Evolutionary conservation across 108 stramenopile species (phyloP), one percentile per base, ranked within the genome.

Genomic region (Nitzschia sp.): DNA sequence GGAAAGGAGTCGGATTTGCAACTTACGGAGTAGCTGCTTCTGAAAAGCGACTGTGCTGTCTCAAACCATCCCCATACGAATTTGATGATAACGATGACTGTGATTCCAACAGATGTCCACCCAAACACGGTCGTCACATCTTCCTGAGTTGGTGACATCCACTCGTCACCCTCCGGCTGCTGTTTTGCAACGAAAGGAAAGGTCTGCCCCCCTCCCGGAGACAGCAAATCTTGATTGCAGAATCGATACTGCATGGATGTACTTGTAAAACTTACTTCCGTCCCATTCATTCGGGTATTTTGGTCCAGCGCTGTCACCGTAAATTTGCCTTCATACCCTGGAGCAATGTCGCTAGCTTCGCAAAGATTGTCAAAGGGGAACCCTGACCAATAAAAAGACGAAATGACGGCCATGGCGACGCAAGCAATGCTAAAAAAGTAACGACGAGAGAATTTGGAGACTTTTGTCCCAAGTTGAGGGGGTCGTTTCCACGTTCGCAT

Each of bases 281-380:
- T 38, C 25, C 36, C 23, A 38, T 38, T 49, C 49, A 51, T 51
- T 8, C 21, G 49, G n/a, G 4, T 51, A 23, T 15, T 31, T n/a
- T 54, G 26, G 3, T 23, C 38, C 3, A 49, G 49, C 9, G 38
- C 24, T 9, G 6, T 5, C 0, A 71, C 18, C 18, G 59, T 62
- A 33, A 36, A 59, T 9, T 8, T 27, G 21, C 71, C 75, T 19
- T 54, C 62, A 56, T 49, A 75, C 4, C 47, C 13, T 30, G 29
- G 1, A 27, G 36, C 45, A 32, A 72, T 11, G 2, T 45, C 29
- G 21, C 61, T 56, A n/a, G 21, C 32, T 8, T 60, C 15, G 59
- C 95, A 96, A 13, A 96, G 54, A 68, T 92, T 94, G 71, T 96
- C 95, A 63, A 73, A 96, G 18, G 92, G 89, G 63, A 94, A 96